A percentile compares a stretch with the other conserved stretches of the same genome.
Evolutionary conservation across 345 rosid species (phyloP).

Genomic region (Corymbia maculata): DNA sequence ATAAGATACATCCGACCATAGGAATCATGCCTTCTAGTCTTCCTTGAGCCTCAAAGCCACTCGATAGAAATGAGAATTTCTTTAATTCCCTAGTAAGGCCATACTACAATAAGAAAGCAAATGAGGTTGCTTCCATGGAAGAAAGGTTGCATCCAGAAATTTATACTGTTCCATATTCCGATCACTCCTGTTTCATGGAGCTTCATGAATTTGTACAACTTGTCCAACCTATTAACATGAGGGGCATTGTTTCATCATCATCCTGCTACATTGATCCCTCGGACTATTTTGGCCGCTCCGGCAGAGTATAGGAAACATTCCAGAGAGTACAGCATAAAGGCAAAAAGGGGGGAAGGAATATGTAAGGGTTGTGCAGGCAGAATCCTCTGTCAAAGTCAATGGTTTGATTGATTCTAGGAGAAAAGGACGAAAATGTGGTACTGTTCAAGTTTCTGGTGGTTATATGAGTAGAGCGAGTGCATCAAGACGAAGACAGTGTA

Average conservation of each 20-base stretch:
- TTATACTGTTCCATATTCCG: conserved; percentile 59
- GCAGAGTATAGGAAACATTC: conserved; percentile 25
- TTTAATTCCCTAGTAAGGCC: conserved; percentile 24
- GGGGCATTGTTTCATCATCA: conserved; percentile 62
- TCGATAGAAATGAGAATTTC: conserved; percentile 25
- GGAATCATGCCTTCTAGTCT: conserved; percentile 89
- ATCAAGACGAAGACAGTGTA: conserved; percentile 11
- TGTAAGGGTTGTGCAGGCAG: not conserved
- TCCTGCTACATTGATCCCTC: conserved; percentile 55
- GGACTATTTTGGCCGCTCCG: conserved; percentile 46
- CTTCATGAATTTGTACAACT: conserved; percentile 51
- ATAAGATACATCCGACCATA: conserved; percentile 48
- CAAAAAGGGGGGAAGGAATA: conserved; percentile 6
- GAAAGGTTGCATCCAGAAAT: conserved; percentile 37
- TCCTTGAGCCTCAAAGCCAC: conserved; percentile 47
- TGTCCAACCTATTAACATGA: conserved; percentile 45
- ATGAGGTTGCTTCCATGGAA: not conserved
- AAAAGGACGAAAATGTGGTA: not conserved
- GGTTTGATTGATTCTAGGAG: not conserved
- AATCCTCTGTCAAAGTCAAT: conserved; percentile 7
- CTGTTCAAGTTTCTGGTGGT: not conserved
- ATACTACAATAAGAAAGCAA: conserved; percentile 5
- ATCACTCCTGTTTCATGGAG: conserved; percentile 66
- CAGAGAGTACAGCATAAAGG: conserved; percentile 4
- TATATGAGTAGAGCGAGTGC: conserved; percentile 8